phyloP scores from a whole-genome alignment of 1,139 yeast species.

The Pichia kudriavzevii region DNA sequence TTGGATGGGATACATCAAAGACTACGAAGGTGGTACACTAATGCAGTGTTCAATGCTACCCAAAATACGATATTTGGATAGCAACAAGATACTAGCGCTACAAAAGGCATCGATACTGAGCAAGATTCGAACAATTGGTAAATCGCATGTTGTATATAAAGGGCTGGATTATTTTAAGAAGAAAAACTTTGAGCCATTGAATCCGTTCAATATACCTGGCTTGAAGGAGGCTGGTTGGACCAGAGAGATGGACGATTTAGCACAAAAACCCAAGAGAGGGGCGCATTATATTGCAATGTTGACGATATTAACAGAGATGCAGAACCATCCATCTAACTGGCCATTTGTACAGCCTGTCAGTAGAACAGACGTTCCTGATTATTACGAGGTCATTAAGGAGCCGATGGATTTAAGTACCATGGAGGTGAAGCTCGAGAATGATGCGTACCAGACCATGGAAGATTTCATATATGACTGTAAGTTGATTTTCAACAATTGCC shows the following conservation, averaged over 20 bases:
- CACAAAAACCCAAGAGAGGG: conserved; percentile 89
- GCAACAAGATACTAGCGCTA: conserved; percentile 71
- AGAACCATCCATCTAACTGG: conserved; percentile 98
- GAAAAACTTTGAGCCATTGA: conserved; percentile 37
- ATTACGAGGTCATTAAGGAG: conserved; percentile 91
- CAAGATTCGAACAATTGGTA: conserved; percentile 72
- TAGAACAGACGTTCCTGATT: conserved; percentile 91
- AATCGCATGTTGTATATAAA: conserved; percentile 72
- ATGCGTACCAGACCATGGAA: conserved; percentile 83
- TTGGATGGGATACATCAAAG: conserved; percentile 99
- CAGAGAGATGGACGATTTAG: conserved; percentile 94
- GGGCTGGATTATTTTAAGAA: conserved; percentile 72
- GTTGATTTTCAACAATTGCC: conserved; percentile 81
- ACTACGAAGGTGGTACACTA: conserved; percentile 96
- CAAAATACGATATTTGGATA: conserved; percentile 76
- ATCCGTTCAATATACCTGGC: conserved; percentile 81
- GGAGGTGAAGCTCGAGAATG: conserved; percentile 90
- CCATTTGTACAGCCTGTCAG: conserved; percentile 93
- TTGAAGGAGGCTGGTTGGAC: conserved; percentile 94
- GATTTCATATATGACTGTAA: conserved; percentile 86
- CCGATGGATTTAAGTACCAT: conserved; percentile 98
- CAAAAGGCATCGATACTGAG: conserved; percentile 89
- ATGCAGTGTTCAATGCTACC: conserved; percentile 98
- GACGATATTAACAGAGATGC: conserved; percentile 76
- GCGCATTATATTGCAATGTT: conserved; percentile 95